Base-by-base conservation (phyloP, 2,329 filamentous ascomycete species). In the Hypoxylon sp. region DNA sequence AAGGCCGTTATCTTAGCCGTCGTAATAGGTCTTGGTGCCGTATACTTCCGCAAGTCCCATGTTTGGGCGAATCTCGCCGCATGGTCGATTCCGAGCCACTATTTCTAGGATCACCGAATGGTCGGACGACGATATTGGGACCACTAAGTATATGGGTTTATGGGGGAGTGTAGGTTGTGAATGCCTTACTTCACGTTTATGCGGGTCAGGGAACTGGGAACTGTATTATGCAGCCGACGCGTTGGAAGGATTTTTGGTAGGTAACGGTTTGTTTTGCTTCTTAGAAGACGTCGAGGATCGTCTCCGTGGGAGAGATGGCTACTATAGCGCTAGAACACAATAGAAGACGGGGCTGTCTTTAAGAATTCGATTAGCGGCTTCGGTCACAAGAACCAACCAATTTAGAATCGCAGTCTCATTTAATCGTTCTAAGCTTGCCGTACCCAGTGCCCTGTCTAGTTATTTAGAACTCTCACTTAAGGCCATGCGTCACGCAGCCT, bases 1-100 rank as follows among this genome's bases (percentile, higher is more conserved):
- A 85, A 91, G 54, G 85, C 87, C 25, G 80, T 89, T 48, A 90
- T 87, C 27, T 78, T 89, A 55, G 88, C 92, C 23, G 78, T 96
- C 25, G 74, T 90, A 5, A 84, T 95, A 48, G 92, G 88, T 27
- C 78, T 89, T 23, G 70, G 92, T 58, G 92, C 92, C 6, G 81
- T 93, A 62, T 91, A 90, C 78, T 76, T 94, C 67, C 84, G 88
- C 56, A 88, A 81, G 60, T 81, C 82, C 19, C 77, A 81, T 2
- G 58, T 70, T 11, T 73, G 73, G 75, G 48, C 74, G 59, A 55
- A 68, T 48, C 48, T 72, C 72, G 19, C 76, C 68, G 71, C 75
- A 54, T 70, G 72, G 67, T 60, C 56, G 30, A 37, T 30, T 2
- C 45, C 62, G 3, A 25, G 25, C 37, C 58, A 47, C 29, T 70